These are phyloP conservation scores for Heritiera fomes DNA, from an alignment of 345 rosid species.

Conservation along the genomic window DNA sequence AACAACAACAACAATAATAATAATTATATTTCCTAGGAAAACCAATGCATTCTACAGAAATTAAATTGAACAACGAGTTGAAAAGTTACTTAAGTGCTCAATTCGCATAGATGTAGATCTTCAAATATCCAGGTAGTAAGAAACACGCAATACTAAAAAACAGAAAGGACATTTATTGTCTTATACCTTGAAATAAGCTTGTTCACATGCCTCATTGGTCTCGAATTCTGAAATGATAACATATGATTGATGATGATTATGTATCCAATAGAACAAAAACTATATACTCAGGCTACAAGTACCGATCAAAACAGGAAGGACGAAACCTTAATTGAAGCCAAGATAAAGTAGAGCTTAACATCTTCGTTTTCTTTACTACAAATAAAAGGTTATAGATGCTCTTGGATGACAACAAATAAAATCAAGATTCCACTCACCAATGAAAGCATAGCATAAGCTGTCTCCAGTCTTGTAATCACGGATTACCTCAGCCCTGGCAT, in stretches of 20 bases:
- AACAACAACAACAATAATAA: not conserved
- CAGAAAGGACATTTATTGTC: not conserved
- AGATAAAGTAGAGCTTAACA: not conserved
- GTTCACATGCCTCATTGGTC: slow-evolving; percentile 71
- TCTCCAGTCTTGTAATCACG: slow-evolving; percentile 96
- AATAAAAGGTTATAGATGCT: slow-evolving; percentile 1
- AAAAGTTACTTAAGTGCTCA: not conserved
- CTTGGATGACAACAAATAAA: slow-evolving; percentile 1
- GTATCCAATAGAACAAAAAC: not conserved
- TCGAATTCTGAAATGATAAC: slow-evolving; percentile 66
- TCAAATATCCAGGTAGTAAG: not conserved
- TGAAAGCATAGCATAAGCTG: slow-evolving; percentile 92
- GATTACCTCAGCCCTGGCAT: slow-evolving; percentile 79
- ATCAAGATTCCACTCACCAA: slow-evolving; percentile 55
- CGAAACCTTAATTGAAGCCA: not conserved
- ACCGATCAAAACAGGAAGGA: not conserved
- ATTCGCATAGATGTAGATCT: not conserved
- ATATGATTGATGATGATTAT: not conserved
- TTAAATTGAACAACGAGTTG: not conserved
- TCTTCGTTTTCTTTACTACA: not conserved
- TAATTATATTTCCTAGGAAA: not conserved
- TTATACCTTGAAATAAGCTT: slow-evolving; percentile 80
- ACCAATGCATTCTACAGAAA: not conserved
- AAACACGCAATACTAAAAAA: not conserved
- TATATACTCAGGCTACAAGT: not conserved